phyloP scores from a whole-genome alignment of 2,329 filamentous ascomycete genomes.

The Aspergillus sp. region DNA sequence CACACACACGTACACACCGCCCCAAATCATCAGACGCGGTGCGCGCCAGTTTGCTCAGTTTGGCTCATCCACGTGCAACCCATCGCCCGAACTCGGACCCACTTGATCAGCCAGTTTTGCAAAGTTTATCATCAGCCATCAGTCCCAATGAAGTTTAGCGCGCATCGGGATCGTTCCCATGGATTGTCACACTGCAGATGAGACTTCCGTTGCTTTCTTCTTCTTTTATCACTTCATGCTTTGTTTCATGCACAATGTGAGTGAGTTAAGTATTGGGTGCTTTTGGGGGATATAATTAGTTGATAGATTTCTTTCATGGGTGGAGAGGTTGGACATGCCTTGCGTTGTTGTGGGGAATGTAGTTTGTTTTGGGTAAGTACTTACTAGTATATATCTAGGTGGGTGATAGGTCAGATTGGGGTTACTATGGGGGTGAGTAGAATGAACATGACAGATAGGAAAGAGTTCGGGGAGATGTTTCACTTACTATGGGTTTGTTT shows the following conservation, averaged over 20 bases:
- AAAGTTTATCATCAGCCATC: conserved; percentile 25
- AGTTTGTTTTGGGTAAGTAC: not conserved
- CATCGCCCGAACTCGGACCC: conserved; percentile 12
- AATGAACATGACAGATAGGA: no score
- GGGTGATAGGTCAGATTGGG: not conserved
- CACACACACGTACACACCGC: no score
- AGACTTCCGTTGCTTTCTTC: not conserved
- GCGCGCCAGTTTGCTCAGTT: conserved; percentile 19
- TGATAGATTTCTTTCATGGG: not conserved
- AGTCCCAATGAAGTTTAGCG: conserved; percentile 14
- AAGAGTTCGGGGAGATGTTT: not conserved
- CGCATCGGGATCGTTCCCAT: conserved; percentile 17
- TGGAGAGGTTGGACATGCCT: not conserved
- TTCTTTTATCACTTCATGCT: not conserved
- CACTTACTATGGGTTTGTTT: no score
- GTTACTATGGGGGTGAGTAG: no score
- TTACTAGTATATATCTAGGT: not conserved
- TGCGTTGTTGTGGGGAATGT: not conserved
- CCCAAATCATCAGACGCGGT: no score
- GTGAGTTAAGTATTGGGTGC: not conserved
- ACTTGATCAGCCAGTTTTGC: conserved; percentile 23
- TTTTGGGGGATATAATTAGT: not conserved
- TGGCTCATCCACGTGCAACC: conserved; percentile 22
- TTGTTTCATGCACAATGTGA: no score
- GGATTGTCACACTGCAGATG: conserved; percentile 18